phyloP scores from a whole-genome alignment of 768 basidiomycete species.

The Pulveroboletus sp. region DNA sequence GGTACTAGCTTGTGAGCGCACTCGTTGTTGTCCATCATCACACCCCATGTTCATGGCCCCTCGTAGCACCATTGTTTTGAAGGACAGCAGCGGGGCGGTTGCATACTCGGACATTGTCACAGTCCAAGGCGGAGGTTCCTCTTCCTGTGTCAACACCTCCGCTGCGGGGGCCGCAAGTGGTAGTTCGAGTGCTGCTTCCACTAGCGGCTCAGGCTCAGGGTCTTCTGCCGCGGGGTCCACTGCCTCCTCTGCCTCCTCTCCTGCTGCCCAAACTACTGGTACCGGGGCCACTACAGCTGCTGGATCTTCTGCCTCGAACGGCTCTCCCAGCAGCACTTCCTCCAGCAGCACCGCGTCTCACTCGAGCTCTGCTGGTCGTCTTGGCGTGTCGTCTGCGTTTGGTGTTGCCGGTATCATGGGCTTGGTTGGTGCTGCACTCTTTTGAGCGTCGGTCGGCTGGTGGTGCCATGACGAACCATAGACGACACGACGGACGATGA shows the following conservation, averaged over 20 bases:
- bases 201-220: constrained; percentile 5
- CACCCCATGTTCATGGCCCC: neutral
- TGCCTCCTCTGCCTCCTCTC: neutral
- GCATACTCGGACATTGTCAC: constrained; percentile 52
- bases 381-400: constrained; percentile 29
- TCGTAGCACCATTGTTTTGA: constrained; percentile 48
- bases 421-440: constrained; percentile 45
- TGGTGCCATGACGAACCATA: constrained; percentile 5
- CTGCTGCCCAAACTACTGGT: neutral
- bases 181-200: constrained; percentile 4
- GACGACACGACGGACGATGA: constrained; percentile 15
- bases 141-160: constrained; percentile 25
- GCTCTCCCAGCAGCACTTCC: constrained; percentile 17
- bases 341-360: constrained; percentile 23
- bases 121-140: constrained; percentile 34
- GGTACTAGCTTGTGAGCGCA: constrained; percentile 43
- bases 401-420: constrained; percentile 49
- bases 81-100: constrained; percentile 51
- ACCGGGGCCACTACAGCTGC: neutral
- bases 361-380: constrained; percentile 31
- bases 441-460: constrained; percentile 28
- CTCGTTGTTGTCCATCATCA: neutral
- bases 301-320: neutral
- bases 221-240: neutral
- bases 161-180: neutral